A percentile compares a stretch with the other conserved stretches of the same genome.
phyloP scores from a whole-genome alignment of 805 yeast species.

The Metschnikowia picachoensis region DNA sequence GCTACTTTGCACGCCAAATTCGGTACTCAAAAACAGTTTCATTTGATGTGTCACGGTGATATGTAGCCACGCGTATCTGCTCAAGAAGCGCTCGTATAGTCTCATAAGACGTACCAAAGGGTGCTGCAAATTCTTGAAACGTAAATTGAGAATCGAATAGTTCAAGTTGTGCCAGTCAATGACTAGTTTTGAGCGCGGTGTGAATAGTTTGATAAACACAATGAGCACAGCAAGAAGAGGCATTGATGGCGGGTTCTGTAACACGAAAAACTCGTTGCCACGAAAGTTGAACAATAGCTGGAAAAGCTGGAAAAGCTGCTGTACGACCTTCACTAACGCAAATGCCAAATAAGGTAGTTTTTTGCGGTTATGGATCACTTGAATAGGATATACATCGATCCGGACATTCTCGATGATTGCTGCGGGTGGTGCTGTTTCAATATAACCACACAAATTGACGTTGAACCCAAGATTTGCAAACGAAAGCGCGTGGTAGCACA shows the following conservation, averaged over 20 bases:
- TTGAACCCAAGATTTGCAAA: conserved; percentile 64
- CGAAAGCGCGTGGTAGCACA: conserved; percentile 83
- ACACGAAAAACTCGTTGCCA: conserved; percentile 63
- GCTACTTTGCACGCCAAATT: conserved; percentile 47
- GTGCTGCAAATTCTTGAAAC: conserved; percentile 50
- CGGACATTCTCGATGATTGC: conserved; percentile 48
- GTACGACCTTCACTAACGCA: conserved; percentile 53
- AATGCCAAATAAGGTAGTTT: conserved; percentile 53
- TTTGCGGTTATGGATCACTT: conserved; percentile 34
- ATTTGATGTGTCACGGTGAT: conserved; percentile 77
- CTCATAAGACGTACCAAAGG: conserved; percentile 59
- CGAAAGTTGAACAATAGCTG: conserved; percentile 48
- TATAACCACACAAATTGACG: conserved; percentile 84
- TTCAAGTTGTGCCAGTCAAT: conserved; percentile 98
- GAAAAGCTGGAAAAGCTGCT: conserved; percentile 50
- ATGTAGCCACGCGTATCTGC: conserved; percentile 64
- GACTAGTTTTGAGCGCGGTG: conserved; percentile 58
- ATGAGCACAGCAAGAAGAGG: conserved; percentile 72
- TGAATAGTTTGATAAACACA: conserved; percentile 44
- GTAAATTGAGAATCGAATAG: conserved; percentile 71
- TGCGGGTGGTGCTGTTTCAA: conserved; percentile 52
- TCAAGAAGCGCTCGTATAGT: conserved; percentile 59
- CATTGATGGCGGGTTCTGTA: conserved; percentile 91
- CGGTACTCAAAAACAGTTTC: conserved; percentile 54
- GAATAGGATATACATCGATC: conserved; percentile 48